Evolutionary conservation across 148 eudicot species (phyloP).

Genomic region (Chenopodium formosanum): DNA sequence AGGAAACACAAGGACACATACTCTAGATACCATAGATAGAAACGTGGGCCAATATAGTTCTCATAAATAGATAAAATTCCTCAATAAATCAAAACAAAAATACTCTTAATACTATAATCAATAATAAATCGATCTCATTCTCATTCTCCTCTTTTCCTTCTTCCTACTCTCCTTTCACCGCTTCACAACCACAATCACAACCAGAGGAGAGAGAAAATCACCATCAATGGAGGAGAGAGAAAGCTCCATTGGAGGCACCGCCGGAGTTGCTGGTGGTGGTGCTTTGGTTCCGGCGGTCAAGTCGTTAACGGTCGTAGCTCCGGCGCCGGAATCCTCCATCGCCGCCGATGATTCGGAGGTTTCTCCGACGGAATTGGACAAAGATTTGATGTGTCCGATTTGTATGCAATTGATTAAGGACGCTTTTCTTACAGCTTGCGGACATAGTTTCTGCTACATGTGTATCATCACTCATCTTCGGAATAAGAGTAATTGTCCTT

Average conservation of each 20-base stretch:
- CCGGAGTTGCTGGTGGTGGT: slow-evolving; percentile 34
- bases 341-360: not conserved
- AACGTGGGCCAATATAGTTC: slow-evolving; percentile 36
- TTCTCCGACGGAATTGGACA: slow-evolving; percentile 36
- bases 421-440: slow-evolving; percentile 78
- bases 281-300: slow-evolving; percentile 51
- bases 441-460: slow-evolving; percentile 87
- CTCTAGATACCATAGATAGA: not conserved
- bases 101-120: too few relatives aligned
- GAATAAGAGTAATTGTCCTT: slow-evolving; percentile 84
- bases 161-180: not conserved
- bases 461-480: slow-evolving; percentile 88
- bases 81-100: too few relatives aligned
- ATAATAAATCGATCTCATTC: too few relatives aligned
- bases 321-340: slow-evolving; percentile 15
- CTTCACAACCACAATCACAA: slow-evolving; percentile 6
- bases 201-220: not conserved
- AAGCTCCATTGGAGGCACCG: slow-evolving; percentile 21
- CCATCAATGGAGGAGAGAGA: slow-evolving; percentile 15
- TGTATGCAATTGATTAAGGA: slow-evolving; percentile 73
- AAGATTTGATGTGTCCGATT: slow-evolving; percentile 61
- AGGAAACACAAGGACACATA: not conserved
- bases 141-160: too few relatives aligned
- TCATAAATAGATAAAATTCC: slow-evolving; percentile 6
- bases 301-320: slow-evolving; percentile 17